Base-by-base conservation (phyloP, 495 filamentous ascomycete species). In the Aspergillus steynii region DNA sequence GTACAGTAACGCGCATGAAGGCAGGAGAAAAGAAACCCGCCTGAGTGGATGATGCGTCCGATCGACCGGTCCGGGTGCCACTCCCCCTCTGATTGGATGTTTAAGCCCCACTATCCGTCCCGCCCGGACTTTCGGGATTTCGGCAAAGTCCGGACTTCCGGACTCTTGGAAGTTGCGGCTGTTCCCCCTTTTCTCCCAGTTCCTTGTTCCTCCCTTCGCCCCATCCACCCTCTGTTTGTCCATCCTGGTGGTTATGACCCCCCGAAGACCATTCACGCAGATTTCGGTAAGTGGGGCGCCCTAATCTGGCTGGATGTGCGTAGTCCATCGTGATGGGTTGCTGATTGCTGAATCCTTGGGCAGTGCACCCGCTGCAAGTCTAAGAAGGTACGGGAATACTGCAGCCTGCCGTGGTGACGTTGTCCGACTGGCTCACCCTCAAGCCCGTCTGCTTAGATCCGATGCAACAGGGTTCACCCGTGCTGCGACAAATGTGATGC, bases 401-500 rank as follows among this genome's bases (percentile, higher is more conserved):
- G 31, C 14, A 58, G 25, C 51, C 28, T 48, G 20, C 29, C 5
- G 31, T 34, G 31, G 20, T 20, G 20, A 20, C 31, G 31, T 34
- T 34, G 31, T 7, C 31, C 31, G 31, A 34, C 31, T 34, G 5
- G 31, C 31, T 34, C 1, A 34, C 5, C 31, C 6, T 7, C 20
- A 20, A 20, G 20, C 20, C 20, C 20, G 20, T 20, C 31, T 34
- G 5, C 31, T 9, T 34, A 69, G 66, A 69, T 66, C 56, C 64
- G 63, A 32, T 69, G 66, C 56, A 64, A 69, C 50, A 53, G 64
- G 51, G 58, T 52, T 31, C 32, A 59, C n/a, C 66, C 66, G 1
- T 51, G 56, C 52, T 69, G 66, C 50, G 61, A 69, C 53, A 69
- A 64, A 56, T 69, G 66, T 46, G 37, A 60, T 53, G 46, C 63